phyloP scores from a whole-genome alignment of 768 basidiomycete species.

The Suillus bovinus region DNA sequence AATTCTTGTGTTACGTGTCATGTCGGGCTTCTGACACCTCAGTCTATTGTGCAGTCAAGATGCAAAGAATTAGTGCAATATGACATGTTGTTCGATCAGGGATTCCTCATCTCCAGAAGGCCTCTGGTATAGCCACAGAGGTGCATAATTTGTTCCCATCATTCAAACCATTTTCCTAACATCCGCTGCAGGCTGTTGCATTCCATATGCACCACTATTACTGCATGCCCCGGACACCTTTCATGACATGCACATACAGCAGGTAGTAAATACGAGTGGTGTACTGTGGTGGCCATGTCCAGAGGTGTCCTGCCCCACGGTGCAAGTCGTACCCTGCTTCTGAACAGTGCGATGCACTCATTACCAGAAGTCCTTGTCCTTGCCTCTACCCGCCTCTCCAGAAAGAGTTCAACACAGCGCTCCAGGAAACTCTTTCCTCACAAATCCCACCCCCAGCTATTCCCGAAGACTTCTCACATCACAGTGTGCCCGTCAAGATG shows the following conservation, averaged over 20 bases:
- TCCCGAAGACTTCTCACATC: constrained; percentile 4
- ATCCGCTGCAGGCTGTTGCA: constrained; percentile 48
- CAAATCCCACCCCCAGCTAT: constrained; percentile 28
- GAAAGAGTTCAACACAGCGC: constrained; percentile 54
- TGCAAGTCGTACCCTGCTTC: constrained; percentile 19
- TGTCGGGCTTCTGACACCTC: not conserved
- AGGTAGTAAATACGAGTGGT: constrained; percentile 39
- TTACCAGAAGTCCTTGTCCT: constrained; percentile 10
- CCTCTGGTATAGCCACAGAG: constrained; percentile 46
- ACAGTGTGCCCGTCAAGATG: constrained; percentile 51
- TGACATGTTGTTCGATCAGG: no score
- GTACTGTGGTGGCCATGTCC: constrained; percentile 53
- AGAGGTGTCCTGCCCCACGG: not conserved
- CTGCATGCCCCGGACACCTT: constrained; percentile 61
- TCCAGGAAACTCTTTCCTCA: constrained; percentile 40
- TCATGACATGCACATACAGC: constrained; percentile 51
- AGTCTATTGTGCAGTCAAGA: not conserved
- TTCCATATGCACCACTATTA: constrained; percentile 62
- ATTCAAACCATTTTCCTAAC: constrained; percentile 1
- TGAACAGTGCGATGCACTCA: constrained; percentile 26
- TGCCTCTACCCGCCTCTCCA: constrained; percentile 35
- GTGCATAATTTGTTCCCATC: constrained; percentile 13
- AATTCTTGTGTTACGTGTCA: not conserved
- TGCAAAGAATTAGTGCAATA: not conserved
- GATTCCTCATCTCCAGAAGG: no score